Evolutionary conservation across 202 grass and related monocot species (phyloP).

Genomic region (Setaria italica): DNA sequence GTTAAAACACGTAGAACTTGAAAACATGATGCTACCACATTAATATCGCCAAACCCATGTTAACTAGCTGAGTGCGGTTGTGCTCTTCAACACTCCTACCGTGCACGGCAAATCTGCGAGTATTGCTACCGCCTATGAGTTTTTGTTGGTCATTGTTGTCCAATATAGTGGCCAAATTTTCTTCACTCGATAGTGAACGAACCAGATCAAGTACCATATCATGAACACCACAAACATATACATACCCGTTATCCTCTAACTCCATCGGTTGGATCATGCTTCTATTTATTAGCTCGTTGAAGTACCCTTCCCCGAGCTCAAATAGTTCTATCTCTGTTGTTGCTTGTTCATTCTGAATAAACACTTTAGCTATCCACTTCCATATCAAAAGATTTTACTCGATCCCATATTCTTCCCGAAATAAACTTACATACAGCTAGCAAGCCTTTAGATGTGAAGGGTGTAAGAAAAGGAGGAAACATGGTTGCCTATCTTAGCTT

Average conservation of each 20-base stretch:
- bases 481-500: too few relatives aligned
- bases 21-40: neutral
- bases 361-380: constrained; percentile 1
- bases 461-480: neutral
- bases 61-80: neutral
- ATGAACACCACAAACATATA: constrained; percentile 1
- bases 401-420: neutral
- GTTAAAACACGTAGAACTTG: neutral
- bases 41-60: neutral
- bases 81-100: neutral
- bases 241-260: neutral
- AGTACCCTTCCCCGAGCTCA: constrained; percentile 6
- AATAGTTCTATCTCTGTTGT: neutral
- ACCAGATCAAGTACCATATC: neutral
- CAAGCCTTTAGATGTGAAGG: neutral
- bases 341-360: neutral
- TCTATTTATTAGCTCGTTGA: neutral
- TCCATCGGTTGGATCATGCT: neutral
- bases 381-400: constrained; percentile 6
- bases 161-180: neutral
- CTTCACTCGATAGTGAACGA: neutral
- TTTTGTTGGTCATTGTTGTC: neutral
- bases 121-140: neutral
- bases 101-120: neutral
- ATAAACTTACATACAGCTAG: neutral